Percentiles rank a stretch among this genome's conserved stretches.
phyloP scores from a whole-genome alignment of 225 moss, liverwort and hornwort species.

The Ulota crispa region DNA sequence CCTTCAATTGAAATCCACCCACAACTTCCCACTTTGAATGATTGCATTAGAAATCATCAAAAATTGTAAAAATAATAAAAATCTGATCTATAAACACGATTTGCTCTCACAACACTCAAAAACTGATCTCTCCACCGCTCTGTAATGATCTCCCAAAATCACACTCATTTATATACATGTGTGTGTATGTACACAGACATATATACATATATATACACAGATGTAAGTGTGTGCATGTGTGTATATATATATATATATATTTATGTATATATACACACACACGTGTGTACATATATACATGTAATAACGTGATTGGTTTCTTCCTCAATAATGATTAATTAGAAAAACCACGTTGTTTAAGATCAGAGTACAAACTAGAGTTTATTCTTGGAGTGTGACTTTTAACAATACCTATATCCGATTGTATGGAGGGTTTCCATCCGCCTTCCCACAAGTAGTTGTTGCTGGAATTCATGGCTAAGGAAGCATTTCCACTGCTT shows the following conservation, averaged over 20 bases:
- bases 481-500: conserved; percentile 51
- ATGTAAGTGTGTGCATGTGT: no score
- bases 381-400: neutral
- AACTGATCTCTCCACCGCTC: neutral
- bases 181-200: no score
- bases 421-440: conserved; percentile 74
- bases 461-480: conserved; percentile 59
- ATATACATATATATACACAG: no score
- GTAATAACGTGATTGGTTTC: neutral
- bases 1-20: neutral
- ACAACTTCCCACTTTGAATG: neutral
- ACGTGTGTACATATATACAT: no score
- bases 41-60: neutral
- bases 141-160: neutral
- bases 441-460: conserved; percentile 82
- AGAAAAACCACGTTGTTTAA: neutral
- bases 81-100: neutral
- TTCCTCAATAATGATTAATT: neutral
- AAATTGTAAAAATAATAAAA: neutral
- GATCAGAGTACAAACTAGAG: neutral
- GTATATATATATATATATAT: neutral
- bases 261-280: no score
- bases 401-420: conserved; percentile 45
- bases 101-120: neutral
- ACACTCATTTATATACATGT: neutral